phyloP scores from a whole-genome alignment of 83 land plant species.

The Diphasiastrum complanatum region DNA sequence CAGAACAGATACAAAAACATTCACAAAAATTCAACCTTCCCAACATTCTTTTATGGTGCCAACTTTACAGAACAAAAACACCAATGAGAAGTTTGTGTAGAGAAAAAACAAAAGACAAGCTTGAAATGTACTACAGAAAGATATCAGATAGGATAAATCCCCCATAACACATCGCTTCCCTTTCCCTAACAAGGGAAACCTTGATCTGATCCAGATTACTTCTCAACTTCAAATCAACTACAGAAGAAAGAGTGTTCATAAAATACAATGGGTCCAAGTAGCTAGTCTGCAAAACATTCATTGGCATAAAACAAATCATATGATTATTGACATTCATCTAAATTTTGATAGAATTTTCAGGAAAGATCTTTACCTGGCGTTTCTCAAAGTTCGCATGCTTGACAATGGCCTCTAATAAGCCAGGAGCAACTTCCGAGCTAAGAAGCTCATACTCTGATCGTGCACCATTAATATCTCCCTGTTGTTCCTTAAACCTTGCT shows the following conservation, averaged over 20 bases:
- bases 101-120: no score
- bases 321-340: background rate
- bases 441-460: constrained; percentile 63
- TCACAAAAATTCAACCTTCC: background rate
- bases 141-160: no score
- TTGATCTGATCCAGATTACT: background rate
- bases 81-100: no score
- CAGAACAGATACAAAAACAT: background rate
- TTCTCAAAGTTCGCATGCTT: constrained; percentile 91
- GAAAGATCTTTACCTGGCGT: constrained; percentile 46
- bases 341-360: background rate
- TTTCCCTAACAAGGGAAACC: background rate
- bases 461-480: constrained; percentile 65
- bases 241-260: no score
- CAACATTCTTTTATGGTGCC: background rate
- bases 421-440: constrained; percentile 62
- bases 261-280: no score
- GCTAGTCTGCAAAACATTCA: no score
- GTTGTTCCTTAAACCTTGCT: constrained; percentile 74
- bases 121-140: no score
- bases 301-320: background rate
- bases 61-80: background rate
- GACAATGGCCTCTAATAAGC: constrained; percentile 66
- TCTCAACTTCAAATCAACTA: no score
- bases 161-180: no score